Evolutionary conservation across 2,329 filamentous ascomycete species (phyloP).

Genomic region (Stromatinia cepivora): DNA sequence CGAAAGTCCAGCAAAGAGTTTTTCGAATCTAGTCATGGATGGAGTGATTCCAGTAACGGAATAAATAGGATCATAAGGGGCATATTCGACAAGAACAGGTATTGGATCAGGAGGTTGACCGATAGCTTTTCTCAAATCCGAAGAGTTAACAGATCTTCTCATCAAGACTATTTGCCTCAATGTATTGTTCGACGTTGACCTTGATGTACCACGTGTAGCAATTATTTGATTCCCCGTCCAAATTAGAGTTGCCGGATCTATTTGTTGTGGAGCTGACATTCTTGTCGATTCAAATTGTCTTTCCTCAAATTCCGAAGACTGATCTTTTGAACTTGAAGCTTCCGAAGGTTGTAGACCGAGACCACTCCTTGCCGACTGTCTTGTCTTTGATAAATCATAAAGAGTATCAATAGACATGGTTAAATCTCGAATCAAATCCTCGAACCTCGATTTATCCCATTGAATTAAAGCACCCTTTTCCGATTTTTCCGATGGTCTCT

Average conservation of each 20-base stretch:
- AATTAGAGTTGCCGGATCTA: conserved; percentile 55
- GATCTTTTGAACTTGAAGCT: conserved; percentile 26
- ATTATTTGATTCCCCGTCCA: conserved; percentile 41
- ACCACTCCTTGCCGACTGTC: conserved; percentile 45
- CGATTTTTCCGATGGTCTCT: conserved; percentile 37
- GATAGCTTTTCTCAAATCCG: conserved; percentile 32
- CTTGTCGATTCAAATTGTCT: conserved; percentile 57
- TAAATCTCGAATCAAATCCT: conserved; percentile 71
- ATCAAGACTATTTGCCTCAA: conserved; percentile 43
- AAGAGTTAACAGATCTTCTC: conserved; percentile 33
- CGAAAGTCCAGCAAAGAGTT: conserved; percentile 56
- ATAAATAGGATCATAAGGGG: conserved; percentile 62
- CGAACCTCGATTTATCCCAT: conserved; percentile 72
- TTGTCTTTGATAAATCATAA: conserved; percentile 71
- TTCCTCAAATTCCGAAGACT: conserved; percentile 40
- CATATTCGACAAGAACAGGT: conserved; percentile 71
- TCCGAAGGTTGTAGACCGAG: conserved; percentile 30
- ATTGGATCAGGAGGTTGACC: conserved; percentile 32
- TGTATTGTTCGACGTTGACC: conserved; percentile 35
- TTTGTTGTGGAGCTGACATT: conserved; percentile 61
- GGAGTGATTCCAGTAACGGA: conserved; percentile 63
- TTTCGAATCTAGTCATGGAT: conserved; percentile 64
- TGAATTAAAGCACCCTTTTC: conserved; percentile 57
- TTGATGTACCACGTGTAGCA: conserved; percentile 9
- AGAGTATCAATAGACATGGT: conserved; percentile 78